A percentile compares a stretch with the other conserved stretches of the same genome.
Conservation (phyloP, 1,284 basidiomycete genomes). For the Porogramme epimiltina region DNA sequence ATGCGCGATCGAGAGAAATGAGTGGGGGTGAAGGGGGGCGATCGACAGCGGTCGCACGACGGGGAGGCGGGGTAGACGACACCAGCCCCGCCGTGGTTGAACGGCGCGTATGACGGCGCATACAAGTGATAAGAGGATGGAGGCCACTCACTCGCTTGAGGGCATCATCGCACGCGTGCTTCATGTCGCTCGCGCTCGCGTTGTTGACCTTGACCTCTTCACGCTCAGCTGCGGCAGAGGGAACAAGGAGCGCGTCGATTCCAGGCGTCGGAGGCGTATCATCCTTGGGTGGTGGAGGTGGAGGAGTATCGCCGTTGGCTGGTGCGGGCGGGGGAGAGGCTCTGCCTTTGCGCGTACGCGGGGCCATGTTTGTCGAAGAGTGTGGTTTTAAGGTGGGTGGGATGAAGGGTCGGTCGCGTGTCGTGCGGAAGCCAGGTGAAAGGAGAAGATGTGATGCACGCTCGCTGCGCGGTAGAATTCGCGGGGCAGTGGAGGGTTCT, state of each 20-base stretch:
- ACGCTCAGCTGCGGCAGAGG: conserved; percentile 37
- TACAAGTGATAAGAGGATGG: not conserved
- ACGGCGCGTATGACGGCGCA: not conserved
- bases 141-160: conserved; percentile 75
- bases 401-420: not conserved
- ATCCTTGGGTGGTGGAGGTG: conserved; percentile 12
- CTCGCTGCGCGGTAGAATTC: conserved; percentile 2
- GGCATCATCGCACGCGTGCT: conserved; percentile 89
- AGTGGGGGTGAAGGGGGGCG: not conserved
- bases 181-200: conserved; percentile 78
- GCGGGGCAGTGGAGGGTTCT: not conserved
- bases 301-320: conserved; percentile 13
- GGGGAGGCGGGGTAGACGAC: not conserved
- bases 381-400: not conserved
- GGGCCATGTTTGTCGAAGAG: conserved; percentile 18
- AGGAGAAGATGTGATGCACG: not conserved
- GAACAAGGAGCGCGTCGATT: conserved; percentile 23
- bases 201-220: conserved; percentile 86
- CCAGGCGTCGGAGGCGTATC: conserved; percentile 14
- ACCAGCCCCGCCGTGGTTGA: not conserved
- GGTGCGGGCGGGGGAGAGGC: conserved; percentile 8
- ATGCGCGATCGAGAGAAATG: too few relatives aligned
- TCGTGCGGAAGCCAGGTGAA: not conserved
- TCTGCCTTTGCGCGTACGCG: conserved; percentile 23
- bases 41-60: not conserved